These are phyloP conservation scores for Elaeis oleifera DNA, from an alignment of 202 grass and related monocot species.

Conservation along the genomic window DNA sequence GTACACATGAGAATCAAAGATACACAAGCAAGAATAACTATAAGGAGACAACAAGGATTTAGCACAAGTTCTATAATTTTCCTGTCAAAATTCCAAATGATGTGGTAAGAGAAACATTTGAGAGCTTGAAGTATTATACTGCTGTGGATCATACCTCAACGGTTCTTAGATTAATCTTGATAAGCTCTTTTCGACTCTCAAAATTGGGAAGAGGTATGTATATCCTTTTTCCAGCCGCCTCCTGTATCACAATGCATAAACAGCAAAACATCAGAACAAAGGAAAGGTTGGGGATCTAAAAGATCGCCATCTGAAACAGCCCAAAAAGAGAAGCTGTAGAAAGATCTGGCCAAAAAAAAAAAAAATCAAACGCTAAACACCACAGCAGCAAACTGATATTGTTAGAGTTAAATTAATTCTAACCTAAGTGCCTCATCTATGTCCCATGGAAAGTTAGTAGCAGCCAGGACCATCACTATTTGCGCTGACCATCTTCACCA, in stretches of 20 bases:
- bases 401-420: background rate
- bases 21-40: background rate
- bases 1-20: background rate
- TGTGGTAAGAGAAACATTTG: no score
- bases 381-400: no score
- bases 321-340: no score
- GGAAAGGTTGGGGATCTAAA: background rate
- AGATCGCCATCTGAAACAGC: no score
- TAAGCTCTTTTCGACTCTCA: conserved; percentile 93
- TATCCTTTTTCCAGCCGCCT: conserved; percentile 92
- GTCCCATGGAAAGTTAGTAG: conserved; percentile 99
- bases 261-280: conserved; percentile 15
- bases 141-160: conserved; percentile 50
- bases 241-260: conserved; percentile 31
- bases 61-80: no score
- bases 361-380: no score
- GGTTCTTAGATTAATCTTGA: conserved; percentile 94
- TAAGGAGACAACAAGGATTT: background rate
- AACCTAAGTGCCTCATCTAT: conserved; percentile 99
- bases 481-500: conserved; percentile 76
- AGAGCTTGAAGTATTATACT: conserved; percentile 3
- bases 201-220: conserved; percentile 97
- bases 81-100: no score
- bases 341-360: no score
- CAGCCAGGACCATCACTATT: conserved; percentile 99